Percentiles rank a stretch among this genome's conserved stretches.
phyloP scores from a whole-genome alignment of 306 rosid species.

The Glycine soja region DNA sequence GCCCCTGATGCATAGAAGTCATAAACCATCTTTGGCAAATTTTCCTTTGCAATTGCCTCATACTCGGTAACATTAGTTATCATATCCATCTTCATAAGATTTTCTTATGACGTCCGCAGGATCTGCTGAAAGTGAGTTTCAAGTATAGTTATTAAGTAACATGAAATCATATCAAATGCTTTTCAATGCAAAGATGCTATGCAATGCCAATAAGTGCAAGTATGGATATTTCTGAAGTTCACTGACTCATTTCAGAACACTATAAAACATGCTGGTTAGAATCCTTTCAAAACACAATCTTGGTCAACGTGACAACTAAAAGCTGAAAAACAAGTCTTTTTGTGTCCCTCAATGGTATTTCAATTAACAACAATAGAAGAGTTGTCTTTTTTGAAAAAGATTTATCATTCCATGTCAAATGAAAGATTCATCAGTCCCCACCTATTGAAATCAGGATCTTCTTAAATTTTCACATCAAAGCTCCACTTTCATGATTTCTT shows the following conservation, averaged over 20 bases:
- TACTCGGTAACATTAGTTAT: too few relatives aligned
- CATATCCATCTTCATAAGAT: too few relatives aligned
- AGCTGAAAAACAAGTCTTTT: conserved; percentile 22
- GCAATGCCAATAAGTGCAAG: not conserved
- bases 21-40: too few relatives aligned
- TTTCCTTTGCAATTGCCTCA: too few relatives aligned
- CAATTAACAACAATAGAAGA: not conserved
- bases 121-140: conserved; percentile 23
- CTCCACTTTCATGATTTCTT: not conserved
- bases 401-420: not conserved
- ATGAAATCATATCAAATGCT: conserved; percentile 31
- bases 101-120: conserved; percentile 24
- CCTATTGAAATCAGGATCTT: conserved; percentile 15
- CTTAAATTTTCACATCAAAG: not conserved
- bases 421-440: conserved; percentile 34
- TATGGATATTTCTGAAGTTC: not conserved
- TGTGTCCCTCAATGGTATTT: not conserved
- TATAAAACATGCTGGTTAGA: not conserved
- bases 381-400: not conserved
- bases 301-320: not conserved
- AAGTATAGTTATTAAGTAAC: conserved; percentile 30
- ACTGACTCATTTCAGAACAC: conserved; percentile 30
- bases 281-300: not conserved
- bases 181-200: not conserved
- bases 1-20: too few relatives aligned